phyloP scores from a whole-genome alignment of 257 asterid genomes.

The Echium plantagineum region DNA sequence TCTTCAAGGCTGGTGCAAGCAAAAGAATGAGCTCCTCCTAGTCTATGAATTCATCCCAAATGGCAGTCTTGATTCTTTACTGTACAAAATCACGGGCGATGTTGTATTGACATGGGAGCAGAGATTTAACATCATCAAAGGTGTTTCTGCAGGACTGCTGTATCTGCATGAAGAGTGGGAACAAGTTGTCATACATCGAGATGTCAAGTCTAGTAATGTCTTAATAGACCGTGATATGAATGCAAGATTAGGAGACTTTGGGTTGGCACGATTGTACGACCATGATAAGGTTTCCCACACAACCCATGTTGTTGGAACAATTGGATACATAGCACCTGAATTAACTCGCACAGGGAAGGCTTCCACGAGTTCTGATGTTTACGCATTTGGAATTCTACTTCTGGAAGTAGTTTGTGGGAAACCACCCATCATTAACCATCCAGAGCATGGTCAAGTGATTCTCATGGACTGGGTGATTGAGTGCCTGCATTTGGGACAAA shows the following conservation, averaged over 20 bases:
- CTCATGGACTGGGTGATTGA: slow-evolving; percentile 12
- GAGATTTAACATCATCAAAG: slow-evolving; percentile 9
- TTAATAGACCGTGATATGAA: slow-evolving; percentile 7
- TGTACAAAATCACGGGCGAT: neutral
- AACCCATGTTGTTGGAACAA: slow-evolving; percentile 11
- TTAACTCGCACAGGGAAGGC: slow-evolving; percentile 6
- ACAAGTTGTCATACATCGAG: slow-evolving; percentile 11
- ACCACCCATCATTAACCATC: neutral
- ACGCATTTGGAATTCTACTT: slow-evolving; percentile 12
- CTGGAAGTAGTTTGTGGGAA: slow-evolving; percentile 15
- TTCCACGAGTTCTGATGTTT: slow-evolving; percentile 12
- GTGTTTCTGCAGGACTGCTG: slow-evolving; percentile 11
- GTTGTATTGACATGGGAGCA: slow-evolving; percentile 7
- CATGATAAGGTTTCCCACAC: slow-evolving; percentile 5
- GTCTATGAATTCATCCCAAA: slow-evolving; percentile 14
- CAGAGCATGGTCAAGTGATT: neutral
- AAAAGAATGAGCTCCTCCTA: slow-evolving; percentile 9
- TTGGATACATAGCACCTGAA: slow-evolving; percentile 18
- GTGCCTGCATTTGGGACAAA: slow-evolving; percentile 2
- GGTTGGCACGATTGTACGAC: slow-evolving; percentile 10
- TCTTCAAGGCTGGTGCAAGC: slow-evolving; percentile 18
- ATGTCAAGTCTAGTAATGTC: slow-evolving; percentile 16
- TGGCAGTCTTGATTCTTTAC: slow-evolving; percentile 12
- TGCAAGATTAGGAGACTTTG: slow-evolving; percentile 14
- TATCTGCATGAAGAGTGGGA: slow-evolving; percentile 18